Evolutionary conservation across 352 stramenopile genomes (phyloP), one percentile per base, ranked within the genome.

Genomic region (Globisporangium canariense): DNA sequence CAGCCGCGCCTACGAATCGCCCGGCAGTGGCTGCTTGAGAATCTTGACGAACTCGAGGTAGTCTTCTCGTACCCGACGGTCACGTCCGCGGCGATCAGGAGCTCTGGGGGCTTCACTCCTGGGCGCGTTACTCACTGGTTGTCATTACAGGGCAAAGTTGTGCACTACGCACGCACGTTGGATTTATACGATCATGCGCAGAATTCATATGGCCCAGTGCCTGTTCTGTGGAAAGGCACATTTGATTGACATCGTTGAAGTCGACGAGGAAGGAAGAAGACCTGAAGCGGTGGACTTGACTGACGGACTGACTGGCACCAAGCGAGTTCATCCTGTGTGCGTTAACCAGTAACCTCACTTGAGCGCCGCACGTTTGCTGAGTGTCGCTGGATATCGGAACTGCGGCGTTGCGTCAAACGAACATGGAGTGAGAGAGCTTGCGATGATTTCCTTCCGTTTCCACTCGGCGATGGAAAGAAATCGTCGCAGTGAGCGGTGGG

Each of bases 11-110:
- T 98, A 98, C 57, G 86, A 91, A 60, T 90, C 76, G 51, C 77
- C 68, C 9, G 85, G 89, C 49, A 83, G 80, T 54, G 87, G 96
- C 75, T 97, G 88, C 77, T 97, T 97, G 74, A 94, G 89, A 78
- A 98, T 96, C 76, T 98, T 98, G 64, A 97, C 78, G 77, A 98
- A 98, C 71, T 98, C 93, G 32, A 98, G 70, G 73, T 90, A 94
- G 78, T 98, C 52, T 92, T 76, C 77, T 98, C 91, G 70, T 96
- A 98, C n/a, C 81, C 68, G 63, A 97, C 72, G 45, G 89, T 93
- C 16, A 98, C 90, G 28, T 77, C 77, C n/a, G 85, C 86, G 34
- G 84, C 86, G 57, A 96, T 89, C 32, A 97, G 65, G 47, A 97
- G 73, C 81, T 97, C 25, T 28, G 25, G 25, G 25, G 25, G 25